phyloP scores from a whole-genome alignment of 306 rosid genomes.

The Pyrus bretschneideri region DNA sequence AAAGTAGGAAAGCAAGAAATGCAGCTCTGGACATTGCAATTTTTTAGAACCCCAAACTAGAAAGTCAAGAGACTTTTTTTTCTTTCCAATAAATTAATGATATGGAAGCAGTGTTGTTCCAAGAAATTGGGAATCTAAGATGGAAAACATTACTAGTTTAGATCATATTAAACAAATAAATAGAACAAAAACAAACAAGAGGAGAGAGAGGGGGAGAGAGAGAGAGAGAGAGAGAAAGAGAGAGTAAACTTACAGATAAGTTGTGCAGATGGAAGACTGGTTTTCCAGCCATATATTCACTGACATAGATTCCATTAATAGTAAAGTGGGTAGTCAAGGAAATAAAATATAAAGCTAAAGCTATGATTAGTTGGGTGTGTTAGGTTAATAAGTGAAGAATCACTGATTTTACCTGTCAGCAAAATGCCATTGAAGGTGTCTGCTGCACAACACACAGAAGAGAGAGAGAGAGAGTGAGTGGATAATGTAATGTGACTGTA shows the following conservation, averaged over 20 bases:
- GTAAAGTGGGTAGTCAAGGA: slow-evolving; percentile 25
- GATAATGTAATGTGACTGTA: slow-evolving; percentile 23
- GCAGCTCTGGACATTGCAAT: slow-evolving; percentile 4
- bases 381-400: slow-evolving; percentile 28
- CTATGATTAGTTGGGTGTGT: slow-evolving; percentile 14
- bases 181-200: not conserved
- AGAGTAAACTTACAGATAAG: slow-evolving; percentile 21
- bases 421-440: slow-evolving; percentile 34
- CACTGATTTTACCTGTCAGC: slow-evolving; percentile 40
- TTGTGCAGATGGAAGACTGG: slow-evolving; percentile 22
- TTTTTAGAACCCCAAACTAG: slow-evolving; percentile 15
- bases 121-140: slow-evolving; percentile 27
- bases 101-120: slow-evolving; percentile 20
- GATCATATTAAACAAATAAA: slow-evolving; percentile 13
- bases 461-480: slow-evolving; percentile 12
- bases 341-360: not conserved
- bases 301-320: slow-evolving; percentile 65
- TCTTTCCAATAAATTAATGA: slow-evolving; percentile 5
- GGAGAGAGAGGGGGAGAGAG: not conserved
- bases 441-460: slow-evolving; percentile 1
- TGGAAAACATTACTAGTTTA: slow-evolving; percentile 10
- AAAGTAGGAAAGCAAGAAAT: not conserved
- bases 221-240: slow-evolving; percentile 8
- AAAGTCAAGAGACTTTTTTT: slow-evolving; percentile 9
- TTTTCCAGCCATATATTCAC: slow-evolving; percentile 41